phyloP scores from a whole-genome alignment of 176 grass and related monocot genomes.

The Oryza meyeriana region DNA sequence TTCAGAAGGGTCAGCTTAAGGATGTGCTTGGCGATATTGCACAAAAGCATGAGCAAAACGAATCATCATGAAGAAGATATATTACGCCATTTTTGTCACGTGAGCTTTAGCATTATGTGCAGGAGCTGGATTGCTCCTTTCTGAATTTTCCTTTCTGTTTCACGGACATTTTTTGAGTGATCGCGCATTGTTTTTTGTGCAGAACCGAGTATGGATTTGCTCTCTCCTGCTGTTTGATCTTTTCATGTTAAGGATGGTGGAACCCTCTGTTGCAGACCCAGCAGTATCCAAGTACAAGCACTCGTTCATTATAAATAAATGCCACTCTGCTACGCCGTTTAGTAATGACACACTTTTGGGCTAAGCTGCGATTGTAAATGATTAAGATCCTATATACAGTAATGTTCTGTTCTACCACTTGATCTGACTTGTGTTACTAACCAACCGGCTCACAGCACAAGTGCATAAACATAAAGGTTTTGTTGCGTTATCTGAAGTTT shows the following conservation, averaged over 20 bases:
- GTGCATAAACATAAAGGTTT: not conserved
- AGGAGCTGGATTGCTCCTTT: not conserved
- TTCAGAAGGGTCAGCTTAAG: constrained; percentile 92
- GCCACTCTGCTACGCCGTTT: not conserved
- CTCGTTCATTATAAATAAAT: constrained; percentile 27
- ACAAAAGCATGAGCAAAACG: constrained; percentile 30
- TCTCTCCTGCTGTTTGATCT: not conserved
- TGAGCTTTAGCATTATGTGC: not conserved
- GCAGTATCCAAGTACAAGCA: not conserved
- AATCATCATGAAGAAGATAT: constrained; percentile 29
- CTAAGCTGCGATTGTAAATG: not conserved
- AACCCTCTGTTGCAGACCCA: not conserved
- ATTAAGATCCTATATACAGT: not conserved
- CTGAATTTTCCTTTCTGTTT: not conserved
- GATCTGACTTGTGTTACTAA: not conserved
- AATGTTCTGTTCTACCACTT: not conserved
- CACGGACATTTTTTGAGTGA: not conserved
- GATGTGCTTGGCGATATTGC: constrained; percentile 52
- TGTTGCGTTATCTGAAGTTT: not conserved
- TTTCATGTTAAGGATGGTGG: not conserved
- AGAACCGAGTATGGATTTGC: not conserved
- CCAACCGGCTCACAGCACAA: not conserved
- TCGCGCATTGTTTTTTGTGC: not conserved
- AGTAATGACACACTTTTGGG: not conserved
- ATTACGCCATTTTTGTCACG: not conserved